These are phyloP conservation scores for Ammopiptanthus mongolicus DNA, from an alignment of 306 rosid species.

Conservation along the genomic window DNA sequence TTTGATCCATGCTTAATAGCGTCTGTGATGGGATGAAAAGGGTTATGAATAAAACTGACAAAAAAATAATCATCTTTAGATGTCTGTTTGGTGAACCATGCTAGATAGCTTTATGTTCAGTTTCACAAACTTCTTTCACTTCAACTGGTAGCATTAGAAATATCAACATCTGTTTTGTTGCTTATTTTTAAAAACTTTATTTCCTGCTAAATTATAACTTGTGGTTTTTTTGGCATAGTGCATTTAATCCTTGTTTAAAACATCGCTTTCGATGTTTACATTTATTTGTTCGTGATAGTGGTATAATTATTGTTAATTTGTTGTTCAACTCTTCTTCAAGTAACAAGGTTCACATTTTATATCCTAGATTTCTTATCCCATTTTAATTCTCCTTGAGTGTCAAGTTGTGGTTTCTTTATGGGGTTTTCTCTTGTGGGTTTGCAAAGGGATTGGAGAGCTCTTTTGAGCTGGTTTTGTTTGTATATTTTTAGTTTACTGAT, in stretches of 20 bases:
- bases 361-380: neutral
- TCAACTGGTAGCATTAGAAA: neutral
- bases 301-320: neutral
- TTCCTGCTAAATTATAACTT: neutral
- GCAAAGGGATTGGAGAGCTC: neutral
- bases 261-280: neutral
- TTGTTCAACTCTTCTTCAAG: neutral
- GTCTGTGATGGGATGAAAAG: neutral
- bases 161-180: neutral
- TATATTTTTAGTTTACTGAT: neutral
- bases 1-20: neutral
- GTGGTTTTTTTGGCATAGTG: neutral
- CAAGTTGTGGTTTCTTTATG: neutral
- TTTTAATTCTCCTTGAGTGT: neutral
- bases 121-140: neutral
- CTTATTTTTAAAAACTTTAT: neutral
- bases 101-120: neutral
- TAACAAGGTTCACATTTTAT: neutral
- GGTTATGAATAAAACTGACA: neutral
- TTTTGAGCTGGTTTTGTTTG: neutral
- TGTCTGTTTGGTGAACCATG: neutral
- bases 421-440: neutral
- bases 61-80: neutral
- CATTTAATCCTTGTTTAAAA: neutral
- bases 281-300: neutral